Base-by-base conservation (phyloP, 2,329 filamentous ascomycete species). In the Colletotrichum sp. region DNA sequence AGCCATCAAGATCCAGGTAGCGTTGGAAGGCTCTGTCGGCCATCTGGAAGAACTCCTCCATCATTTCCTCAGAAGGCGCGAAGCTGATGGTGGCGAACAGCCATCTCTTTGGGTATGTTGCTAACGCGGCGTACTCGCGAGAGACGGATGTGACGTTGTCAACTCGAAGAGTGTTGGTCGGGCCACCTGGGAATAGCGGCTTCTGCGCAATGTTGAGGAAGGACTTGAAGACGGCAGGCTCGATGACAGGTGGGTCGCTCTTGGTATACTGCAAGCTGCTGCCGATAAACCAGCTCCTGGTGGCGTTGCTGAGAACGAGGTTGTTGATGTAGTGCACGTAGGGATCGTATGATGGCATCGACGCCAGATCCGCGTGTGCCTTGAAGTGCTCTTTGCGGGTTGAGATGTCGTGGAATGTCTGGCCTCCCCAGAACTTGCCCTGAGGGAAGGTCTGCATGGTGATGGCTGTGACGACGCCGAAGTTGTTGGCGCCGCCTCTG, bases 401-500 rank as follows among this genome's bases (percentile, higher is more conserved):
- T 0, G 69, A 67, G 18, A 71, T 71, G n/a, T 71, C 69, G 36
- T 73, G 65, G 18, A 68, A 73, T 1, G 70, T 73, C 1, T 69
- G 70, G 5, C 70, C 70, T 5, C 70, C 70, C 70, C 70, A 73
- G 21, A 73, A 69, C 28, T 38, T 26, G 36, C 70, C 70, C 14
- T 71, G 69, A 3, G 18, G 6, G 12, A 71, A 71, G 0, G 70
- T 62, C 1, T 62, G 26, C 73, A 66, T 71, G 4, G 62, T 67
- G 14, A 75, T 67, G 2, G 68, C 24, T 0, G 84, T 81, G 2
- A 82, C 80, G 68, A 84, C 79, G 62, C 86, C 86, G 67, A 87
- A 87, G 76, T 88, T 89, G 77, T 82, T 85, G 6, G 81, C 81
- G 13, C 87, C 87, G 14, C 87, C 87, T 63, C 86, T 85, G 6